Percentiles rank a stretch among this genome's conserved stretches.
These are phyloP conservation scores for Pezicula neosporulosa DNA, from an alignment of 2,329 filamentous ascomycete genomes.

Conservation along the genomic window DNA sequence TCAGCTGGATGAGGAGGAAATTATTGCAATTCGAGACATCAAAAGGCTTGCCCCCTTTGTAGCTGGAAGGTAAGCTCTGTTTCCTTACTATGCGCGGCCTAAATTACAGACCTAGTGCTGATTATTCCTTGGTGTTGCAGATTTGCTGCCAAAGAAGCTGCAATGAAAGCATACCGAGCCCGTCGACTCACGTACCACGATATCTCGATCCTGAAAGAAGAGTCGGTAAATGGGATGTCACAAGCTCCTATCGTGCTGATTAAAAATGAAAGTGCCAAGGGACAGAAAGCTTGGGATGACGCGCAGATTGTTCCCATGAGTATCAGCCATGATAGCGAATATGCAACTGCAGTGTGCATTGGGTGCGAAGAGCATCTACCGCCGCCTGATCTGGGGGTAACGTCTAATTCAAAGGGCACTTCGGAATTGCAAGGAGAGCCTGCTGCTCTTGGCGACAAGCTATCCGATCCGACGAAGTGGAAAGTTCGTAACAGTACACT, in stretches of 20 bases:
- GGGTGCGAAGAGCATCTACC: slow-evolving; percentile 31
- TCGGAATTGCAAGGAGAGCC: too few relatives aligned
- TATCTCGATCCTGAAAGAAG: slow-evolving; percentile 35
- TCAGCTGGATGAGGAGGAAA: not conserved
- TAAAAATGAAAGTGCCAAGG: slow-evolving; percentile 22
- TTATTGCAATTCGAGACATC: not conserved
- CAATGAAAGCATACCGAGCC: slow-evolving; percentile 67
- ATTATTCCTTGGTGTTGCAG: slow-evolving; percentile 7
- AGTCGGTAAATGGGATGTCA: slow-evolving; percentile 1
- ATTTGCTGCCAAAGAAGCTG: slow-evolving; percentile 69
- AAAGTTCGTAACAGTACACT: too few relatives aligned
- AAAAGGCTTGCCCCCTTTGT: slow-evolving; percentile 13
- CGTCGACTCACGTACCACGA: slow-evolving; percentile 58
- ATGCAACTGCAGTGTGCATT: slow-evolving; percentile 69
- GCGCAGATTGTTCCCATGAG: slow-evolving; percentile 65
- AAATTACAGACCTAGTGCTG: not conserved
- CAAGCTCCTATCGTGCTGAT: slow-evolving; percentile 18
- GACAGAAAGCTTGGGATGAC: slow-evolving; percentile 19
- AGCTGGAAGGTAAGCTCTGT: slow-evolving; percentile 19
- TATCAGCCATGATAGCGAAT: slow-evolving; percentile 85
- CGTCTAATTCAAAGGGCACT: not conserved
- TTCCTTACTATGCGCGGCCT: not conserved
- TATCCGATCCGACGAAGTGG: too few relatives aligned
- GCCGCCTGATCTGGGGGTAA: not conserved
- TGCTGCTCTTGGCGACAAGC: too few relatives aligned